Base-by-base conservation (phyloP, 108 stramenopile genomes). In the Skeletonema costatum region DNA sequence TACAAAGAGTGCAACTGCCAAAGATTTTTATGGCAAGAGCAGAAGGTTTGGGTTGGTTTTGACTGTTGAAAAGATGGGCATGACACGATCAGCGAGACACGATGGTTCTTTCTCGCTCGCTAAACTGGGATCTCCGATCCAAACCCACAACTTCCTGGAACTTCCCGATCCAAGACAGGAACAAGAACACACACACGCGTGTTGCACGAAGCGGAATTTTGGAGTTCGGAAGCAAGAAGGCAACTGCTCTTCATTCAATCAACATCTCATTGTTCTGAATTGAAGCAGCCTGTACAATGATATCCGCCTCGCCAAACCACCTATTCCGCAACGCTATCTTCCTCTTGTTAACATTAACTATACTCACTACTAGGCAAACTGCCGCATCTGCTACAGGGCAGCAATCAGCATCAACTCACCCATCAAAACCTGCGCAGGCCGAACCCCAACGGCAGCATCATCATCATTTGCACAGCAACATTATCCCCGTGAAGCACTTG, bases 401-500 rank as follows among this genome's bases (percentile, higher is more conserved):
- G 68, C 68, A 44, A 44, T 39, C 21, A 29, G 14, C 72, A 16
- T 63, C 72, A 2, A 14, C 61, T 29, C 31, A 60, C 31, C 25
- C 25, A 12, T 32, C 73, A 30, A 25, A 39, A 1, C 42, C 60
- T 19, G 46, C 60, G 1, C 25, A 25, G 25, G 31, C 46, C 50
- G 29, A 33, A 16, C 14, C 19, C 30, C 39, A 44, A 51, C 35
- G 31, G 9, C 58, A 62, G 33, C 36, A n/a, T 14, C 25, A 42
- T 42, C 44, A 63, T 31, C 64, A 74, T 29, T 44, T 41, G 29
- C 64, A 62, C 19, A 32, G 46, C 64, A 74, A 61, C 9, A 53
- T 63, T 16, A 74, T 74, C 29, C 48, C 64, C 30, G 62, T 63
- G 53, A 29, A 25, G 53, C 53, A 56, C 25, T 14, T 74, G 33